Evolutionary conservation across 1,284 basidiomycete species (phyloP).

Genomic region (Naganishia sp.): DNA sequence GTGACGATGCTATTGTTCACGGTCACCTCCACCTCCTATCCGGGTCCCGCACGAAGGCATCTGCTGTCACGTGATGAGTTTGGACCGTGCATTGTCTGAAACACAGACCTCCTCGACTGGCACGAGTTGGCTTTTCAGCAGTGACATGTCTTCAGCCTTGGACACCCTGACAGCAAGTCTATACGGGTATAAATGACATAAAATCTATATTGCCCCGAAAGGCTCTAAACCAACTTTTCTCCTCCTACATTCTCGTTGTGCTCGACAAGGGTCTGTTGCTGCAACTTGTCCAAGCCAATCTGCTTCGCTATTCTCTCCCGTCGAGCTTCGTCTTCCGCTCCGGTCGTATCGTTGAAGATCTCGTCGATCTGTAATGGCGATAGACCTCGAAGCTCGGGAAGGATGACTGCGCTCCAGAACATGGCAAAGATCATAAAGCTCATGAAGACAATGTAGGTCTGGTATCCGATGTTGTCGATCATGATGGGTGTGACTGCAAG

Average conservation of each 20-base stretch:
- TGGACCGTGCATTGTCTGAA: background rate
- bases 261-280: slow-evolving; percentile 38
- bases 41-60: background rate
- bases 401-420: slow-evolving; percentile 45
- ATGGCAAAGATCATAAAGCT: slow-evolving; percentile 49
- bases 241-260: slow-evolving; percentile 41
- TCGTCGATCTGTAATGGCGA: slow-evolving; percentile 38
- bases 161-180: background rate
- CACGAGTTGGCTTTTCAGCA: too few species aligned
- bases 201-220: background rate
- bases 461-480: slow-evolving; percentile 47
- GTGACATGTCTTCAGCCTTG: background rate
- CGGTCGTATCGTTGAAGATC: slow-evolving; percentile 47
- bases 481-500: slow-evolving; percentile 42
- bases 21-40: slow-evolving; percentile 4
- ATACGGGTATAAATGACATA: background rate
- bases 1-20: background rate
- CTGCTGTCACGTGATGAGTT: background rate
- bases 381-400: slow-evolving; percentile 47
- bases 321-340: slow-evolving; percentile 47
- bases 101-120: background rate
- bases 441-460: slow-evolving; percentile 53
- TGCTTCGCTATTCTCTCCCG: slow-evolving; percentile 49
- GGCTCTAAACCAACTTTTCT: slow-evolving; percentile 8
- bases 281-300: slow-evolving; percentile 53